These are phyloP conservation scores for Geotrichum candidum DNA, from an alignment of 1,139 yeast genomes.

Conservation along the genomic window DNA sequence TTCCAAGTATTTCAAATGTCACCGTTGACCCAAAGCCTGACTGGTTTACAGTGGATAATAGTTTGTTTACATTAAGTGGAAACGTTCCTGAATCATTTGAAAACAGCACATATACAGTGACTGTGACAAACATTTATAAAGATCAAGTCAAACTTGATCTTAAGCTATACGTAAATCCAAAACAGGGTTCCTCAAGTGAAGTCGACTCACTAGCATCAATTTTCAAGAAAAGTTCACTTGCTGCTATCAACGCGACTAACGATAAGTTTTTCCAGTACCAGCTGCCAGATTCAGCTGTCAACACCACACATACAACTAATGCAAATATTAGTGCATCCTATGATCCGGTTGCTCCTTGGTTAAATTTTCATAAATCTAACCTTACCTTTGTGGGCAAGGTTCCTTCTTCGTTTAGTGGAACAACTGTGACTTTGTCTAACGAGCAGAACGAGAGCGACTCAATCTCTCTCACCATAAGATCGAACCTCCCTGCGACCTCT, in stretches of 20 bases:
- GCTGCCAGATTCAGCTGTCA: slow-evolving; percentile 41
- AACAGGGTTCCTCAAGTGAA: neutral
- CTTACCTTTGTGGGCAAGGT: slow-evolving; percentile 14
- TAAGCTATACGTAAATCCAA: slow-evolving; percentile 28
- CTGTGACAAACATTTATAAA: slow-evolving; percentile 55
- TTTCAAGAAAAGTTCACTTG: slow-evolving; percentile 19
- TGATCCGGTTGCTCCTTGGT: slow-evolving; percentile 14
- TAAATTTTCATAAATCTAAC: slow-evolving; percentile 8
- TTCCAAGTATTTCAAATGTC: slow-evolving; percentile 45
- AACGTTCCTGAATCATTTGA: slow-evolving; percentile 49
- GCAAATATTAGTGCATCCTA: slow-evolving; percentile 6
- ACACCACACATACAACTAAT: neutral
- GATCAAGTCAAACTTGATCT: slow-evolving; percentile 59
- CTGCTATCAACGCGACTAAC: slow-evolving; percentile 57
- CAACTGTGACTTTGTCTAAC: slow-evolving; percentile 10
- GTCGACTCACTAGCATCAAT: slow-evolving; percentile 4
- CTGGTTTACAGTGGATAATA: slow-evolving; percentile 51
- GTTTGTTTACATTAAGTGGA: slow-evolving; percentile 37
- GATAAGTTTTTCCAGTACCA: slow-evolving; percentile 50
- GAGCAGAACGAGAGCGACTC: neutral
- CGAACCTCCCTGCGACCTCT: neutral
- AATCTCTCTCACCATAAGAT: slow-evolving; percentile 7
- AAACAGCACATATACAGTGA: slow-evolving; percentile 41
- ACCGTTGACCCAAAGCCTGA: slow-evolving; percentile 37
- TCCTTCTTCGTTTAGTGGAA: slow-evolving; percentile 13